Percentiles rank a stretch among this genome's conserved stretches.
These are phyloP conservation scores for Colletotrichum plurivorum DNA, from an alignment of 2,329 filamentous ascomycete species.

Conservation along the genomic window DNA sequence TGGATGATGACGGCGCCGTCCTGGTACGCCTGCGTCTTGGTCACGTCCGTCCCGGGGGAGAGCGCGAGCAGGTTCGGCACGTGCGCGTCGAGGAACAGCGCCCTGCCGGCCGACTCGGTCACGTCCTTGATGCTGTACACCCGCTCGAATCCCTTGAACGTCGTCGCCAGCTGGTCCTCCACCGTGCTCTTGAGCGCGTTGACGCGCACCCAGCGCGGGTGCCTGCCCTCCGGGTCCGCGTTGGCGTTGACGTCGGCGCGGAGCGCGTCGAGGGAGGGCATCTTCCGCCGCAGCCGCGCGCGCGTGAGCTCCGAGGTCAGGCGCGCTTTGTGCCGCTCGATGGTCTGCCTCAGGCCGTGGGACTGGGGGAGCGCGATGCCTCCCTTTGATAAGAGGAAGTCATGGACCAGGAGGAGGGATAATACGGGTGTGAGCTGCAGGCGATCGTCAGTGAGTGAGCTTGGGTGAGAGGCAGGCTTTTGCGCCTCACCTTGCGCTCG, in stretches of 20 bases:
- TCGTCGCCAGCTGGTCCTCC: slow-evolving; percentile 79
- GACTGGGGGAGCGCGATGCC: slow-evolving; percentile 85
- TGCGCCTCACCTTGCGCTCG: slow-evolving; percentile 81
- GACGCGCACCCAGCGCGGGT: slow-evolving; percentile 93
- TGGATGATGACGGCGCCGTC: slow-evolving; percentile 88
- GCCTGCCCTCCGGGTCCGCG: slow-evolving; percentile 65
- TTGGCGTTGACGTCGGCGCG: slow-evolving; percentile 69
- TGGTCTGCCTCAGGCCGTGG: slow-evolving; percentile 81
- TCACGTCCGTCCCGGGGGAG: slow-evolving; percentile 79
- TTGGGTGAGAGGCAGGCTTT: too few species aligned
- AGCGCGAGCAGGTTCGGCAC: slow-evolving; percentile 89
- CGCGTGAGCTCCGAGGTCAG: slow-evolving; percentile 87
- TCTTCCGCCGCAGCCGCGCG: slow-evolving; percentile 79
- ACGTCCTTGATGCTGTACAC: slow-evolving; percentile 72
- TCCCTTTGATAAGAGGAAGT: slow-evolving; percentile 84
- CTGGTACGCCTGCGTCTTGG: slow-evolving; percentile 80
- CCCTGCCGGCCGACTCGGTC: slow-evolving; percentile 60
- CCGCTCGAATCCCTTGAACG: slow-evolving; percentile 76
- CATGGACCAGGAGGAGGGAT: slow-evolving; percentile 86
- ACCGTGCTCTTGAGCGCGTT: slow-evolving; percentile 83
- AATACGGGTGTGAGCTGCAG: slow-evolving; percentile 83
- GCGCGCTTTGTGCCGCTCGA: slow-evolving; percentile 86
- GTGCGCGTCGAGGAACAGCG: slow-evolving; percentile 81
- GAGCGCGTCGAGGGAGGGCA: slow-evolving; percentile 77
- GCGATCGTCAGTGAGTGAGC: slow-evolving; percentile 7